Evolutionary conservation across 2,329 filamentous ascomycete species (phyloP), one percentile per base, ranked within the genome.

Genomic region (Pseudogymnoascus sp.): DNA sequence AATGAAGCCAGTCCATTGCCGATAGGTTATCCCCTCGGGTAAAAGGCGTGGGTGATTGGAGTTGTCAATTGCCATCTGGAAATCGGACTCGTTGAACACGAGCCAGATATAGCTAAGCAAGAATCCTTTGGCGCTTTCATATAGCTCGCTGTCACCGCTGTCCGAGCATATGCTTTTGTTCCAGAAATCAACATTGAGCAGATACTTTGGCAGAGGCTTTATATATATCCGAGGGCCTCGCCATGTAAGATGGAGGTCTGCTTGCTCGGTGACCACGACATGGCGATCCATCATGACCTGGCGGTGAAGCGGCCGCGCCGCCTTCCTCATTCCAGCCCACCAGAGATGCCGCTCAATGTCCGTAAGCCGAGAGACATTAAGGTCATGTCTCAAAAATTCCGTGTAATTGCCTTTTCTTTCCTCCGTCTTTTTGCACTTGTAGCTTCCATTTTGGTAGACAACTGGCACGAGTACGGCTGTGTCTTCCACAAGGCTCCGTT

Each of bases 171-270:
- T 37, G 43, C 61, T 23, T 3, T 26, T 7, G 2, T 33, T 10
- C 70, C 72, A 75, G 41, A 74, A 70, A 0, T 63, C 29, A 4
- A 67, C 55, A 12, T 67, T 65, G 7, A 71, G 45, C 7, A 75
- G 68, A 59, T 70, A 74, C 1, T 26, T 6, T 2, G 73, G 74
- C 0, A 75, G 60, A 8, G 72, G 73, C 55, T 75, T 75, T 29
- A 75, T 66, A 55, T 70, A 74, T n/a, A 74, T 71, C 1, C 66
- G 65, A 3, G 66, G 61, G 4, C 63, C 55, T 4, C 21, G 61
- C 71, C 72, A 73, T 5, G 75, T 69, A 0, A 77, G 66, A 64
- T 77, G 74, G 8, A 74, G 65, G 35, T 74, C 69, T 1, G 71
- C 65, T 23, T 73, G 65, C 63, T 77, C 74, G 4, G 72, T 71